These are phyloP conservation scores for Scheffersomyces illinoinensis DNA, from an alignment of 1,139 yeast genomes.

Conservation along the genomic window DNA sequence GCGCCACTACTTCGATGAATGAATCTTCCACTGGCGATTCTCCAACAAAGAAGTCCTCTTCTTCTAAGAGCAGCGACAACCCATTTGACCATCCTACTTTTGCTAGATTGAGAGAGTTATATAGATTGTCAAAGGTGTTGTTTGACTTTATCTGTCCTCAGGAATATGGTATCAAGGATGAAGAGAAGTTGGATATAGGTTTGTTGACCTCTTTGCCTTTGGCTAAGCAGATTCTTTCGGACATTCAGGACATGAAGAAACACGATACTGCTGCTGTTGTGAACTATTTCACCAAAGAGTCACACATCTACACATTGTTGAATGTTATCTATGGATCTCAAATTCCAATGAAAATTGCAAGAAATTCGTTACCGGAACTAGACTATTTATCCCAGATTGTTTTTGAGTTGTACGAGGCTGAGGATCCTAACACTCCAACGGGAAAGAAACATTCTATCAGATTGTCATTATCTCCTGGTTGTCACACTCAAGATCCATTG, in stretches of 20 bases:
- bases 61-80: slow-evolving; percentile 37
- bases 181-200: slow-evolving; percentile 95
- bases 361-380: slow-evolving; percentile 94
- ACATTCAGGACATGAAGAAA: slow-evolving; percentile 76
- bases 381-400: slow-evolving; percentile 94
- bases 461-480: slow-evolving; percentile 91
- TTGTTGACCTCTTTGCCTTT: slow-evolving; percentile 90
- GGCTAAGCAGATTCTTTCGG: slow-evolving; percentile 82
- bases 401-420: slow-evolving; percentile 87
- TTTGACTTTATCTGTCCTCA: slow-evolving; percentile 98
- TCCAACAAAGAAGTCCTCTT: slow-evolving; percentile 14
- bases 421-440: slow-evolving; percentile 55
- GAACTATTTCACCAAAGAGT: slow-evolving; percentile 93
- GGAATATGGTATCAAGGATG: slow-evolving; percentile 95
- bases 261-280: slow-evolving; percentile 81
- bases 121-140: slow-evolving; percentile 84
- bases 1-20: slow-evolving; percentile 33
- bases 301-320: slow-evolving; percentile 90
- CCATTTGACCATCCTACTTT: slow-evolving; percentile 84
- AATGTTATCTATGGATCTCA: slow-evolving; percentile 94
- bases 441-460: slow-evolving; percentile 86
- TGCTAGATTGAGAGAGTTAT: slow-evolving; percentile 81
- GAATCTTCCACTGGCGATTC: slow-evolving; percentile 26
- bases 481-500: slow-evolving; percentile 95
- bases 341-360: slow-evolving; percentile 88